Percentiles rank a stretch among this genome's conserved stretches.
Conservation (phyloP, 2,329 filamentous ascomycete genomes). For the Aulographum hederae region DNA sequence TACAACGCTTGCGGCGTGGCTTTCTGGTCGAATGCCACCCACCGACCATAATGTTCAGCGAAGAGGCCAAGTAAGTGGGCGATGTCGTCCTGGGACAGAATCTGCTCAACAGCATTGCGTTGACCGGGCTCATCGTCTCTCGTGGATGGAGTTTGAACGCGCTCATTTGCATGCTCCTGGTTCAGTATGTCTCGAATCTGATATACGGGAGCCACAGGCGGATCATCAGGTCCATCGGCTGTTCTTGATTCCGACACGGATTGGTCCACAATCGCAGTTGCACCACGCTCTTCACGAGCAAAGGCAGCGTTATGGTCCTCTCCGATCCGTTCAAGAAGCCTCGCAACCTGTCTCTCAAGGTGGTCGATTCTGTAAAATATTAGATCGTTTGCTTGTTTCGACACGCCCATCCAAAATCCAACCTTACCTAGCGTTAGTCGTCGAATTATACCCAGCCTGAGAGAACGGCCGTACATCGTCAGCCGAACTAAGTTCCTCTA, state of each 20-base stretch:
- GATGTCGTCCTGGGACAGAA: constrained; percentile 10
- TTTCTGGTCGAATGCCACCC: constrained; percentile 18
- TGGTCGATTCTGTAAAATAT: no score
- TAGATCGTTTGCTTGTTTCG: no score
- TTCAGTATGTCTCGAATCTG: constrained; percentile 8
- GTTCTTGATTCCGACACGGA: constrained; percentile 1
- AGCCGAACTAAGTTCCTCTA: constrained; percentile 6
- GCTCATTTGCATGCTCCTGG: constrained; percentile 5
- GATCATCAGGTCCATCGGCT: constrained; percentile 4
- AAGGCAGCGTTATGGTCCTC: no score
- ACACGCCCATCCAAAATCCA: no score
- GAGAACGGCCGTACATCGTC: constrained; percentile 1
- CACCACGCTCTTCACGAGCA: no score
- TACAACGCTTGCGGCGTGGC: constrained; percentile 13
- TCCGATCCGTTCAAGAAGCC: no score
- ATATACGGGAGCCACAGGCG: constrained; percentile 9
- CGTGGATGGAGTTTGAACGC: constrained; percentile 5
- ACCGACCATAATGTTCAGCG: constrained; percentile 23
- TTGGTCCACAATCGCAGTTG: no score
- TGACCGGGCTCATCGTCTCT: constrained; percentile 6
- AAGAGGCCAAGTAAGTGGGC: constrained; percentile 14
- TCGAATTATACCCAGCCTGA: background rate
- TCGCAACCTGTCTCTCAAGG: no score
- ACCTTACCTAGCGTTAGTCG: no score
- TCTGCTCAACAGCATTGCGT: constrained; percentile 11